phyloP scores from a whole-genome alignment of 2,329 filamentous ascomycete genomes.

The Ophiostoma tasmaniense region DNA sequence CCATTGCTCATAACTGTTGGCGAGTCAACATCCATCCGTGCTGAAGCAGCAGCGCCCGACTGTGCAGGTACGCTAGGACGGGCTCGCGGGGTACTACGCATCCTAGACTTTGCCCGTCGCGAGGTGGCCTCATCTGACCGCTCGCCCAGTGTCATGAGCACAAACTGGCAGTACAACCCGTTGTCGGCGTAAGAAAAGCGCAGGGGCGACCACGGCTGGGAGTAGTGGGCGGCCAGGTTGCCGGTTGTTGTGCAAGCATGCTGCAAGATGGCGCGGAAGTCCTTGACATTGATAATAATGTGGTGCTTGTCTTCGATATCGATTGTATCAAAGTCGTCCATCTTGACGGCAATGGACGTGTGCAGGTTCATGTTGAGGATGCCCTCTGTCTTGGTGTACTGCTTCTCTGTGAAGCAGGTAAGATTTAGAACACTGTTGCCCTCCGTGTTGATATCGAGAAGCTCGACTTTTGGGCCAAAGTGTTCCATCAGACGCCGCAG shows the following conservation, averaged over 20 bases:
- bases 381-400: conserved; percentile 56
- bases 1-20: conserved; percentile 8
- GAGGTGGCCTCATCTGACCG: conserved; percentile 33
- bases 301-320: conserved; percentile 66
- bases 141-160: conserved; percentile 74
- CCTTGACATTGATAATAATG: conserved; percentile 73
- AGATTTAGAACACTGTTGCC: conserved; percentile 65
- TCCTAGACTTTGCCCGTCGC: conserved; percentile 22
- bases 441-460: conserved; percentile 69
- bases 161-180: conserved; percentile 65
- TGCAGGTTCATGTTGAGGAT: conserved; percentile 64
- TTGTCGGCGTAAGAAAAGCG: conserved; percentile 63
- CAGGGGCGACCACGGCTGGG: conserved; percentile 60
- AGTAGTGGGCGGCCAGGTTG: conserved; percentile 61
- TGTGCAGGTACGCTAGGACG: not conserved
- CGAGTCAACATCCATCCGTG: conserved; percentile 6
- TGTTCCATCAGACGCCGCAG: conserved; percentile 71
- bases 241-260: conserved; percentile 63
- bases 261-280: conserved; percentile 69
- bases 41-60: not conserved
- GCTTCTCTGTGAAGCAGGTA: conserved; percentile 74
- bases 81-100: not conserved
- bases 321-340: conserved; percentile 68
- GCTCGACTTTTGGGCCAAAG: conserved; percentile 71
- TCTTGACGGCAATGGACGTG: conserved; percentile 69